Conservation (phyloP, 768 basidiomycete genomes). For the Termitomyces sp. region DNA sequence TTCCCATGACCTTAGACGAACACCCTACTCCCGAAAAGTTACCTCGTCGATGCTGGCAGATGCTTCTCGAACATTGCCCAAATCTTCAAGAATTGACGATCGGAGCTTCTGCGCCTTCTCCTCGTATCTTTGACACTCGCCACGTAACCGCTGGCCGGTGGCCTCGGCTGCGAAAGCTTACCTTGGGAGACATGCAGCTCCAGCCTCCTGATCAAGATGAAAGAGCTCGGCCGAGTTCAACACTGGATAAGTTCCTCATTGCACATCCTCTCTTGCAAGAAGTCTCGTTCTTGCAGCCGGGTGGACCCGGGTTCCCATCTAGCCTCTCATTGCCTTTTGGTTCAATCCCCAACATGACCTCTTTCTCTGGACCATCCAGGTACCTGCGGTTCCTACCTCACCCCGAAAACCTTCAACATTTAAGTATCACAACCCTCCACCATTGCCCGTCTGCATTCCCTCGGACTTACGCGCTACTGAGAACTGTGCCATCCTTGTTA, state of each 20-base stretch:
- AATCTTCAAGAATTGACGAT: constrained; percentile 31
- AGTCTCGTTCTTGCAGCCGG: constrained; percentile 25
- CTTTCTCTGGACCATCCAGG: constrained; percentile 26
- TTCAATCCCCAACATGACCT: constrained; percentile 22
- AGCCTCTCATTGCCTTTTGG: constrained; percentile 17
- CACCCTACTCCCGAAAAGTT: constrained; percentile 29
- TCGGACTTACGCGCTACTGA: constrained; percentile 23
- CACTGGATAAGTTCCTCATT: constrained; percentile 27
- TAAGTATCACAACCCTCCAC: constrained; percentile 27
- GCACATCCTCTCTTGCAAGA: constrained; percentile 24
- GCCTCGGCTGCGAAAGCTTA: constrained; percentile 27
- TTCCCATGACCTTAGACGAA: constrained; percentile 17
- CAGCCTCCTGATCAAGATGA: constrained; percentile 12
- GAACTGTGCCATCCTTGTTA: constrained; percentile 20
- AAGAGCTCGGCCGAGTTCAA: constrained; percentile 15
- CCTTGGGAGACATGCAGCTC: constrained; percentile 27
- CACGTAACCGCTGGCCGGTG: constrained; percentile 30
- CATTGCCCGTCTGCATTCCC: constrained; percentile 26
- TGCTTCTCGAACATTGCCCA: constrained; percentile 33
- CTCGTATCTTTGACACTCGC: constrained; percentile 31
- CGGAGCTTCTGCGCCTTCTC: constrained; percentile 29
- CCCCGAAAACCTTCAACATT: constrained; percentile 19
- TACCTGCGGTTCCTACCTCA: constrained; percentile 25
- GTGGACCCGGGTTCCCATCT: constrained; percentile 21
- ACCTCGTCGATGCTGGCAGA: constrained; percentile 31